These are phyloP conservation scores for Daedaleopsis nitida DNA, from an alignment of 768 basidiomycete genomes.

Conservation along the genomic window DNA sequence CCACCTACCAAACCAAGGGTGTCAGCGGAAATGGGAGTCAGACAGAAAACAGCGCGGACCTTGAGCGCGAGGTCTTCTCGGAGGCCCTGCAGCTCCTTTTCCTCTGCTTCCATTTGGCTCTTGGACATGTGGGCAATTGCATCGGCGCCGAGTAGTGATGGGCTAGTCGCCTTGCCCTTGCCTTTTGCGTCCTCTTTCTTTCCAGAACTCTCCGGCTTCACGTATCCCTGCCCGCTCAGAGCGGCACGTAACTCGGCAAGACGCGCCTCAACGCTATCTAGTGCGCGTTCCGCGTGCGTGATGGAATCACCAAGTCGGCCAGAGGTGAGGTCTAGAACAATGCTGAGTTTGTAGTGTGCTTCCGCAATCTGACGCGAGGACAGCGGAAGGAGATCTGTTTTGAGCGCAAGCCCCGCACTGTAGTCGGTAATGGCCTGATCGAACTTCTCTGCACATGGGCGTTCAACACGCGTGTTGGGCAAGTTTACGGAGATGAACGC, in stretches of 20 bases:
- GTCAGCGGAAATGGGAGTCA: not conserved
- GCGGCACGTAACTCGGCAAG: slow-evolving; percentile 59
- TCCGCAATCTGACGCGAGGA: slow-evolving; percentile 94
- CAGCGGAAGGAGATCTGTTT: slow-evolving; percentile 70
- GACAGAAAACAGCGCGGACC: slow-evolving; percentile 41
- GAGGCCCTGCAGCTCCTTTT: slow-evolving; percentile 75
- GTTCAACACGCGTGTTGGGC: not conserved
- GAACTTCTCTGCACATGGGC: slow-evolving; percentile 75
- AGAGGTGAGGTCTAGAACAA: slow-evolving; percentile 89
- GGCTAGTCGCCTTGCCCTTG: slow-evolving; percentile 67
- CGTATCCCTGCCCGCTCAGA: slow-evolving; percentile 39
- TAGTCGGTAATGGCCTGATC: slow-evolving; percentile 93
- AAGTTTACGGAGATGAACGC: slow-evolving; percentile 24
- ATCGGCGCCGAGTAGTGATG: slow-evolving; percentile 49
- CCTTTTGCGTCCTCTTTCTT: slow-evolving; percentile 53
- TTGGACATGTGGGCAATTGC: slow-evolving; percentile 66
- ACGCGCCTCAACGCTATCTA: slow-evolving; percentile 75
- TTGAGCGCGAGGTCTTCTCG: slow-evolving; percentile 85
- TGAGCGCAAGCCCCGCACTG: slow-evolving; percentile 72
- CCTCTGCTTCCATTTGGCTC: slow-evolving; percentile 73
- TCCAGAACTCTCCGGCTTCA: slow-evolving; percentile 31
- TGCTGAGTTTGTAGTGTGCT: slow-evolving; percentile 92
- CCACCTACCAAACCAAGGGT: slow-evolving; percentile 54
- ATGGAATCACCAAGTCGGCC: slow-evolving; percentile 84
- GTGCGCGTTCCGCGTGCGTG: slow-evolving; percentile 74